phyloP scores from a whole-genome alignment of 129 eudicot species.

The Tagetes erecta region DNA sequence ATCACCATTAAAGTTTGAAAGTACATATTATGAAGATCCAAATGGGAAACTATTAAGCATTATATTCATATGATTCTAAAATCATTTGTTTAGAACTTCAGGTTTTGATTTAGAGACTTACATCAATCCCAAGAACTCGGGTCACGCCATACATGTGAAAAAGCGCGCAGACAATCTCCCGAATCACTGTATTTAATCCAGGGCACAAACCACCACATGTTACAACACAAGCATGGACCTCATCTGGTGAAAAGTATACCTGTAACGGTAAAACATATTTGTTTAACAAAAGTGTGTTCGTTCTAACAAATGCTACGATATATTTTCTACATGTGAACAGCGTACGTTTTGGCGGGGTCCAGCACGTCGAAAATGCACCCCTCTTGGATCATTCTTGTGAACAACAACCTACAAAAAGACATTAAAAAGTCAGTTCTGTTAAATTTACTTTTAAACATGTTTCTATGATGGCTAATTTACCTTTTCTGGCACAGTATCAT shows the following conservation, averaged over 20 bases:
- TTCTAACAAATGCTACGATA: not conserved
- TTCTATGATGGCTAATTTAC: conserved; percentile 29
- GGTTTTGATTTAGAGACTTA: conserved; percentile 39
- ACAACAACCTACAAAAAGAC: conserved; percentile 56
- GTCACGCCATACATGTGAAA: conserved; percentile 81
- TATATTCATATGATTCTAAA: not conserved
- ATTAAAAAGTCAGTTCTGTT: conserved; percentile 9
- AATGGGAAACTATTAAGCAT: not conserved
- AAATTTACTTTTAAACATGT: conserved; percentile 8
- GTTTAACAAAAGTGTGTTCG: conserved; percentile 21
- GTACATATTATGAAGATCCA: not conserved
- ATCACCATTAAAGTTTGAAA: not conserved
- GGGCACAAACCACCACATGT: conserved; percentile 97
- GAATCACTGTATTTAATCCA: conserved; percentile 83
- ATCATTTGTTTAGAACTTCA: not conserved
- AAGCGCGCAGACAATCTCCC: conserved; percentile 86
- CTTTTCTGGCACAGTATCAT: conserved; percentile 87
- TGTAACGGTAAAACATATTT: conserved; percentile 34
- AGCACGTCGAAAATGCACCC: conserved; percentile 90
- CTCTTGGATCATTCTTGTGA: conserved; percentile 73
- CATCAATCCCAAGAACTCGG: conserved; percentile 81
- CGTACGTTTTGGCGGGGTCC: conserved; percentile 84
- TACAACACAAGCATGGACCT: conserved; percentile 83
- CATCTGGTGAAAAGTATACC: conserved; percentile 77
- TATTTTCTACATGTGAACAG: not conserved